A percentile compares a stretch with the other conserved stretches of the same genome.
phyloP scores from a whole-genome alignment of 306 rosid species.

The Erythrophleum fordii region DNA sequence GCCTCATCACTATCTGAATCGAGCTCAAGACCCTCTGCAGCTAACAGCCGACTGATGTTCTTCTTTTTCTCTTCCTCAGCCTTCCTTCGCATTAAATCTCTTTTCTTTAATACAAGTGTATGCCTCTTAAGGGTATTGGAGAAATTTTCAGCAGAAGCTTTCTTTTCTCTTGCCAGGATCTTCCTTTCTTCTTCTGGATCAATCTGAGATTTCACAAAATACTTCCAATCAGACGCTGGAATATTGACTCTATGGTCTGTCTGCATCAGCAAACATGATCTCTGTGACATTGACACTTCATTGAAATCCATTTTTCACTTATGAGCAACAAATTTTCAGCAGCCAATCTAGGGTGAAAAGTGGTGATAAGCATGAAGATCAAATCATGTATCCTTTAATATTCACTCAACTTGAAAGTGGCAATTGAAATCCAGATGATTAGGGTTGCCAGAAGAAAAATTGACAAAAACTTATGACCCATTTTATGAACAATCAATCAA shows the following conservation, averaged over 20 bases:
- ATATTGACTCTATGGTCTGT: conserved; percentile 3
- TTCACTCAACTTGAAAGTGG: conserved; percentile 17
- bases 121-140: conserved; percentile 85
- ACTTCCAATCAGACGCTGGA: conserved; percentile 39
- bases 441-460: conserved; percentile 24
- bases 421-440: conserved; percentile 30
- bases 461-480: conserved; percentile 11
- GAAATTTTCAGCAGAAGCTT: conserved; percentile 75
- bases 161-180: conserved; percentile 84
- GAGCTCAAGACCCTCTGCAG: conserved; percentile 94
- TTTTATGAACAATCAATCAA: conserved; percentile 28
- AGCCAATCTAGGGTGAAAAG: background rate
- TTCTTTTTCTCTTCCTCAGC: conserved; percentile 80
- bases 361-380: background rate
- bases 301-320: background rate
- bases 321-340: conserved; percentile 3
- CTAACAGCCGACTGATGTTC: conserved; percentile 71
- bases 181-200: conserved; percentile 87
- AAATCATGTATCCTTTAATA: no score
- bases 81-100: conserved; percentile 82
- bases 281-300: background rate
- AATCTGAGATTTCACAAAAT: conserved; percentile 57
- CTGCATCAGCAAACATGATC: background rate
- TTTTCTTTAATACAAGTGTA: conserved; percentile 74
- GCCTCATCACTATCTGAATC: conserved; percentile 74